Conservation (phyloP, 352 stramenopile species). For the Blastocystis sp. region DNA sequence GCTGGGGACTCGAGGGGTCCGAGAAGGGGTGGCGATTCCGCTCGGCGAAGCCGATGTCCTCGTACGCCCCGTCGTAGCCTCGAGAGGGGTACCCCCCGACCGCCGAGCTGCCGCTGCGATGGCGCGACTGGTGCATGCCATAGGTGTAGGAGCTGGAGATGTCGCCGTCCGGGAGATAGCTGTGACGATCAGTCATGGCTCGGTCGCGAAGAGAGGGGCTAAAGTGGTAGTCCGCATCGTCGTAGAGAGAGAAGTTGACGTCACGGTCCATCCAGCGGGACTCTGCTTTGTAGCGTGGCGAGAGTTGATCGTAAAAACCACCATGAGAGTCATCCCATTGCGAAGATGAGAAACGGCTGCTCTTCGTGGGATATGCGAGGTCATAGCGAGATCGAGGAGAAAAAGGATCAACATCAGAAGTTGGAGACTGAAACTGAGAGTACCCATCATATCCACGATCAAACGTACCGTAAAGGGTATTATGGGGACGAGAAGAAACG, state of each 20-base stretch:
- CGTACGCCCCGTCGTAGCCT: background rate
- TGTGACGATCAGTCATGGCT: background rate
- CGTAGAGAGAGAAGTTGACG: background rate
- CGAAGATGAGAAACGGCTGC: background rate
- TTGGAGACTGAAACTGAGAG: background rate
- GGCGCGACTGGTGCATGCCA: conserved; percentile 12
- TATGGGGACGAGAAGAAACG: background rate
- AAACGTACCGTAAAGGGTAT: background rate
- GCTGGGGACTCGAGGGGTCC: conserved; percentile 1
- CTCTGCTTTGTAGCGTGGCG: conserved; percentile 26
- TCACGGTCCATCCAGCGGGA: conserved; percentile 33
- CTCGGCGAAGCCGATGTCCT: background rate
- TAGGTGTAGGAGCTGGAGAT: conserved; percentile 17
- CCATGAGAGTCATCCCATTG: conserved; percentile 26
- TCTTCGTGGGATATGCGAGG: background rate
- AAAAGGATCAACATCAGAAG: background rate
- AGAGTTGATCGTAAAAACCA: background rate
- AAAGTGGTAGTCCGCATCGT: background rate
- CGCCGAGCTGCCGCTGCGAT: background rate
- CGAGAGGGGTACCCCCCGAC: background rate
- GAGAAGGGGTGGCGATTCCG: conserved; percentile 15
- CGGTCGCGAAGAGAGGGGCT: conserved; percentile 11
- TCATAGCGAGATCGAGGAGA: conserved; percentile 56
- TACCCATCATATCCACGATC: background rate
- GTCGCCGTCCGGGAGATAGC: background rate